phyloP scores from a whole-genome alignment of 83 land plant genomes.

The Picea abies region DNA sequence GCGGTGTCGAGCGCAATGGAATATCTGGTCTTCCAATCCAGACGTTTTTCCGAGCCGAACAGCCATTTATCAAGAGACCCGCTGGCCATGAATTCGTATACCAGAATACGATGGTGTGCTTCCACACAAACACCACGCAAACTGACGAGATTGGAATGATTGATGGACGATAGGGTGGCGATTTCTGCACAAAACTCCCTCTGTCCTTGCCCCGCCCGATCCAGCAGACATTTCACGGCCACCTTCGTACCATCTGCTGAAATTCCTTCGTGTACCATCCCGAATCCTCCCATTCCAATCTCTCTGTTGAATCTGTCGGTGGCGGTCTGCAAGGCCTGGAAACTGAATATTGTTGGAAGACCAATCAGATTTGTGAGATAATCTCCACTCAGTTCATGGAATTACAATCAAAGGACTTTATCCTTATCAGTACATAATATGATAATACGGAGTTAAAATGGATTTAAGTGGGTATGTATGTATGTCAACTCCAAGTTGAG shows the following conservation, averaged over 20 bases:
- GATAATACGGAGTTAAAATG: no score
- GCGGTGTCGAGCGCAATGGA: slow-evolving; percentile 18
- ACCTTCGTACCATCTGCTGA: neutral
- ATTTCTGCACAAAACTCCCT: neutral
- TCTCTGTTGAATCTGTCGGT: neutral
- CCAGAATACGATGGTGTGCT: no score
- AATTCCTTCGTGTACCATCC: neutral
- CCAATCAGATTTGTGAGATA: no score
- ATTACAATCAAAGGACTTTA: no score
- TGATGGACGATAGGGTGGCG: no score
- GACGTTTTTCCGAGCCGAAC: neutral
- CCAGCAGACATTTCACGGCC: neutral
- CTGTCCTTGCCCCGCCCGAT: neutral
- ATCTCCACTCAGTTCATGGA: no score
- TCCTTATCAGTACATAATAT: no score
- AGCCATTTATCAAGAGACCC: neutral
- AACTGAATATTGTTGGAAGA: neutral
- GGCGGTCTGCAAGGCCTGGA: neutral
- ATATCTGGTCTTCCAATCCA: slow-evolving; percentile 19
- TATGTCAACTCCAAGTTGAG: no score
- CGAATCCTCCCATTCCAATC: neutral
- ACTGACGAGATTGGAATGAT: no score
- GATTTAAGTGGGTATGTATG: no score
- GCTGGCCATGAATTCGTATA: no score
- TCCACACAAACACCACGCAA: no score